Evolutionary conservation across 345 rosid species (phyloP).

Genomic region (Anastatica hierochuntica): DNA sequence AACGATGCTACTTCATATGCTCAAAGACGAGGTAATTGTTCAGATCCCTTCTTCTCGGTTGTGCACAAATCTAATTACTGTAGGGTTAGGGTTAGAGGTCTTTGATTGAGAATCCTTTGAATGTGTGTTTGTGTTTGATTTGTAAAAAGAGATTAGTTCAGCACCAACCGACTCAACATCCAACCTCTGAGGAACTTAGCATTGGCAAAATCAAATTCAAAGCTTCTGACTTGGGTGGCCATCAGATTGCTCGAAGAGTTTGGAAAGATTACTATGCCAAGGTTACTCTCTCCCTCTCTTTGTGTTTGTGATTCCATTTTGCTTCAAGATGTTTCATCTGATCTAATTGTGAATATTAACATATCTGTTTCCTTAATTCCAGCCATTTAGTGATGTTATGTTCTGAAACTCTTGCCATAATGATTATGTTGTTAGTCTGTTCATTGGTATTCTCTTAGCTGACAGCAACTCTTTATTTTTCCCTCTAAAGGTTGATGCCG

Average conservation of each 20-base stretch:
- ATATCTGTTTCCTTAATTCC: no score
- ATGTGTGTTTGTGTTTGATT: neutral
- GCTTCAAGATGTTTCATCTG: neutral
- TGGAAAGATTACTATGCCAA: conserved; percentile 85
- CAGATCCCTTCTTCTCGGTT: no score
- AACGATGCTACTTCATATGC: conserved; percentile 94
- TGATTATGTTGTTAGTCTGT: no score
- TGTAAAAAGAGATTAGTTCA: conserved; percentile 63
- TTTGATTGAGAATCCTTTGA: neutral
- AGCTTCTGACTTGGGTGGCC: conserved; percentile 83
- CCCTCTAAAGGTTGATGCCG: conserved; percentile 56
- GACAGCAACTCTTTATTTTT: neutral
- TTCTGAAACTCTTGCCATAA: no score
- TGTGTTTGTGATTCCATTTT: neutral
- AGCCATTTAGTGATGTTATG: no score
- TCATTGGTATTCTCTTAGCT: neutral
- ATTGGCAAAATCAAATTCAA: conserved; percentile 78
- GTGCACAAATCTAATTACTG: no score
- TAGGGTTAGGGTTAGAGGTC: neutral
- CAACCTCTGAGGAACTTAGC: conserved; percentile 70
- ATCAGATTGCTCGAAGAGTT: conserved; percentile 77
- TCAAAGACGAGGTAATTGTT: conserved; percentile 71
- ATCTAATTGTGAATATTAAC: no score
- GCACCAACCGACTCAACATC: conserved; percentile 76
- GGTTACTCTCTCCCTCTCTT: conserved; percentile 24